Conservation (phyloP, 2,329 filamentous ascomycete genomes). For the Penicillium sclerotigenum region DNA sequence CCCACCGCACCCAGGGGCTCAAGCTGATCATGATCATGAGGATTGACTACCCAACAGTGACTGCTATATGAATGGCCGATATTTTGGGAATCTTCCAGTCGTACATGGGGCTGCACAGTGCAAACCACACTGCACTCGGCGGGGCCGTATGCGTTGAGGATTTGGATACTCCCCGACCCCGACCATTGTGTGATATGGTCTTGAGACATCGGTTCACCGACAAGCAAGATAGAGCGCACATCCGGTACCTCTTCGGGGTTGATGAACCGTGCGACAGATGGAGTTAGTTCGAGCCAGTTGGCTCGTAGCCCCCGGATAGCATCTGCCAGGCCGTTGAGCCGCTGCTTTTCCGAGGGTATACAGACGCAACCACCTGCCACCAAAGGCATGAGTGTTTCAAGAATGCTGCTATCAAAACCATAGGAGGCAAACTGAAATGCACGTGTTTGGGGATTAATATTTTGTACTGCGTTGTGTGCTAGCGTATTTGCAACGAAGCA, state of each 20-base stretch:
- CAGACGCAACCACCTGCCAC: conserved; percentile 14
- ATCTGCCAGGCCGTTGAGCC: not conserved
- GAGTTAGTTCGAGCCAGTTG: not conserved
- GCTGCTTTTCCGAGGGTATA: conserved; percentile 11
- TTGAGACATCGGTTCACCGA: conserved; percentile 13
- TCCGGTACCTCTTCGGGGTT: conserved; percentile 8
- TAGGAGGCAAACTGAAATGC: conserved; percentile 40
- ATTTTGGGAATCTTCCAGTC: not conserved
- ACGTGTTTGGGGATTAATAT: conserved; percentile 36
- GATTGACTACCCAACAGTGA: conserved; percentile 8
- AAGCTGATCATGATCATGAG: conserved; percentile 1
- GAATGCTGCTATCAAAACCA: conserved; percentile 22
- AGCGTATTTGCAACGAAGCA: conserved; percentile 4
- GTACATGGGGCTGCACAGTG: not conserved
- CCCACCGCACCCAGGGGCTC: conserved; percentile 6
- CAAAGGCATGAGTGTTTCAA: conserved; percentile 10
- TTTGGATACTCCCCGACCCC: not conserved
- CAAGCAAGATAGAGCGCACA: not conserved
- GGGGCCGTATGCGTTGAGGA: conserved; percentile 56
- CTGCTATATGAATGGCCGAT: not conserved
- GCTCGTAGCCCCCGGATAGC: not conserved
- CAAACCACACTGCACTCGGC: not conserved
- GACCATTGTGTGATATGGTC: conserved; percentile 10
- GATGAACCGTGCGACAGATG: not conserved
- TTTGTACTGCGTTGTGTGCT: conserved; percentile 44